These are phyloP conservation scores for Spatholobus suberectus DNA, from an alignment of 306 rosid species.

Conservation along the genomic window DNA sequence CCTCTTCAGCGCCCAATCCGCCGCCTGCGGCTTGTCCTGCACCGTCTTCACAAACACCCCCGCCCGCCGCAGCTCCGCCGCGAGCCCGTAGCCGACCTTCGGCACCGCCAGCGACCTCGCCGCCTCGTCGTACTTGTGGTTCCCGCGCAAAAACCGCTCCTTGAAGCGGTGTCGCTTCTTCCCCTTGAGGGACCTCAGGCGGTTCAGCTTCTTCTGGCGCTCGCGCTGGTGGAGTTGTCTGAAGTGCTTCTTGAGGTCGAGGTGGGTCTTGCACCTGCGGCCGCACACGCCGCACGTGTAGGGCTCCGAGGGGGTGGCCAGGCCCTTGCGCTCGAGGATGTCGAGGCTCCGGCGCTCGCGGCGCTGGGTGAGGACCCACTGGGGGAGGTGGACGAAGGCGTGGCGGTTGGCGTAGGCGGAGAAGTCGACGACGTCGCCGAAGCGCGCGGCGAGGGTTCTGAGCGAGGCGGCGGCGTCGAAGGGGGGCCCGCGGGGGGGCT, in stretches of 20 bases:
- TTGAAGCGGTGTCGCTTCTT: slow-evolving; percentile 71
- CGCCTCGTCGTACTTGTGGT: slow-evolving; percentile 66
- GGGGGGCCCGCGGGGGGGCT: slow-evolving; percentile 90
- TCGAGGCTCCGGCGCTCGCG: slow-evolving; percentile 64
- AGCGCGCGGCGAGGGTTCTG: slow-evolving; percentile 55
- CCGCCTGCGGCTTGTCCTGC: slow-evolving; percentile 86
- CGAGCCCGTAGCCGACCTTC: slow-evolving; percentile 80
- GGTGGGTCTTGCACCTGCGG: slow-evolving; percentile 63
- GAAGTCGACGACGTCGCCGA: slow-evolving; percentile 72
- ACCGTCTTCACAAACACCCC: slow-evolving; percentile 89
- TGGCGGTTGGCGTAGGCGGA: slow-evolving; percentile 92
- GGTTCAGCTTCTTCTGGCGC: slow-evolving; percentile 70
- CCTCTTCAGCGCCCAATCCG: slow-evolving; percentile 87
- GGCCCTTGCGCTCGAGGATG: slow-evolving; percentile 71
- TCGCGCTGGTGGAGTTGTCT: slow-evolving; percentile 74
- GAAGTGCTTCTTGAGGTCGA: slow-evolving; percentile 76
- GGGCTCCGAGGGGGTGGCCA: slow-evolving; percentile 55
- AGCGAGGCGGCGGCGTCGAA: slow-evolving; percentile 81
- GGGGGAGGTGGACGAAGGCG: slow-evolving; percentile 77
- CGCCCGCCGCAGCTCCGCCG: slow-evolving; percentile 78
- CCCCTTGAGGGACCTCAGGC: slow-evolving; percentile 65
- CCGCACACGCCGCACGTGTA: slow-evolving; percentile 76
- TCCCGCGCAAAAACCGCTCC: slow-evolving; percentile 62
- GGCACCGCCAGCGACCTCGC: slow-evolving; percentile 65
- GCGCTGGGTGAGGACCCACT: slow-evolving; percentile 69